These are phyloP conservation scores for Cunninghamia lanceolata DNA, from an alignment of 75 land plant genomes.

Conservation along the genomic window DNA sequence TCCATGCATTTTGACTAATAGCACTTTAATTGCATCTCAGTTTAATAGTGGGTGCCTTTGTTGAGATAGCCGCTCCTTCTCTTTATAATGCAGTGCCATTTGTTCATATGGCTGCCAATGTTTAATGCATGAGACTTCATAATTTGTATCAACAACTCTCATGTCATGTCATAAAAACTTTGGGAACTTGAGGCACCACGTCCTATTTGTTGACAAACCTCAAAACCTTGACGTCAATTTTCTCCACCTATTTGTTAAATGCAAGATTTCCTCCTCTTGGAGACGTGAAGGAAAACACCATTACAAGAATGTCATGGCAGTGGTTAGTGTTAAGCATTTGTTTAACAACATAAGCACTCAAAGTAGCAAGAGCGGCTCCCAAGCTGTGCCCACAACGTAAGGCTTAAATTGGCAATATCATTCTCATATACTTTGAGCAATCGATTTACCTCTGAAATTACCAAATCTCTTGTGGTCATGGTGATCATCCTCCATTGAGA, in stretches of 20 bases:
- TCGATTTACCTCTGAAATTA: slow-evolving; percentile 15
- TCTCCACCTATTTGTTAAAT: slow-evolving; percentile 13
- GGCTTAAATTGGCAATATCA: slow-evolving; percentile 19
- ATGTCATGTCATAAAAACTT: not conserved
- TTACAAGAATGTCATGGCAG: not conserved
- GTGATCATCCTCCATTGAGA: not conserved
- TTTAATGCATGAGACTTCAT: no score
- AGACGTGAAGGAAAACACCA: slow-evolving; percentile 18
- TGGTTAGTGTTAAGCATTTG: not conserved
- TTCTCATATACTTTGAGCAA: slow-evolving; percentile 12
- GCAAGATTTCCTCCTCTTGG: slow-evolving; percentile 22
- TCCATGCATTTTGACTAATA: no score
- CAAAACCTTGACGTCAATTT: slow-evolving; percentile 21
- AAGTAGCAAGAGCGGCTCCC: slow-evolving; percentile 29
- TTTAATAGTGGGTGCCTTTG: no score
- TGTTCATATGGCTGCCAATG: no score
- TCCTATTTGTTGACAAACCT: slow-evolving; percentile 19
- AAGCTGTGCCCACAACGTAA: slow-evolving; percentile 38
- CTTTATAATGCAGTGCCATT: no score
- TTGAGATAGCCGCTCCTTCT: no score
- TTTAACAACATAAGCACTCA: slow-evolving; percentile 24
- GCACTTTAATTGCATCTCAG: no score
- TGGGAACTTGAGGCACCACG: slow-evolving; percentile 25
- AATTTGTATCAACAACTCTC: not conserved
- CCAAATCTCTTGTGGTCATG: slow-evolving; percentile 15